Evolutionary conservation across 1,284 basidiomycete species (phyloP), one percentile per base, ranked within the genome.

Genomic region (Pseudomicrostroma phylloplanum): DNA sequence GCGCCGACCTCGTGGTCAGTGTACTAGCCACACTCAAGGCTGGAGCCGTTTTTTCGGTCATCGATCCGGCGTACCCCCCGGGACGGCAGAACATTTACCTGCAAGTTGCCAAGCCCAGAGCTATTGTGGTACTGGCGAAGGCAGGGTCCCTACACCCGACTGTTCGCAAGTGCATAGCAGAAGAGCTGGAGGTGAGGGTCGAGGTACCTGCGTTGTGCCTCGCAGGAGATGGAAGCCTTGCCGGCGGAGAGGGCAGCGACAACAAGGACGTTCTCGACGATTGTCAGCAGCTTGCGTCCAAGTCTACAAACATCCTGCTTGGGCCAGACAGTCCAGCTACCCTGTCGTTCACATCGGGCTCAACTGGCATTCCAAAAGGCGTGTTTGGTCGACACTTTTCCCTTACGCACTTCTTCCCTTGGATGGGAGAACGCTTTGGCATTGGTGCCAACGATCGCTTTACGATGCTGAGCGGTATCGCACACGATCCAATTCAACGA

Each of bases 351-450:
- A 99, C 96, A 1, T 94, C 90, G 67, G 96, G 96, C 57, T 94
- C 91, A 68, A 98, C 96, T 0, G 96, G 96, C 56, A 93, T 98
- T 59, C 96, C 96, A 1, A 98, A 99, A 82, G 96, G 96, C 51
- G 94, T 99, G 55, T 87, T 87, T 73, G 96, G 96, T 0, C 84
- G 96, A 55, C 96, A 99, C 80, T 96, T 90, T 81, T 92, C 89
- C 70, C 83, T 99, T 69, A 99, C 96, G 0, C 96, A 98, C 81
- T 99, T 98, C 85, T 98, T 98, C 86, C 94, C 94, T 2, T 99
- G 96, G 96, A 98, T 99, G 96, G 89, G 89, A 21, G 82, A 92
- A 78, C 83, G 87, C 19, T 99, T 98, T 79, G 87, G 85, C 1
- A 82, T 99, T 53, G 83, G 84, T 48, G 83, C 87, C 61, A 81